Evolutionary conservation across 495 filamentous ascomycete genomes (phyloP).

Genomic region (Lepraria neglecta): DNA sequence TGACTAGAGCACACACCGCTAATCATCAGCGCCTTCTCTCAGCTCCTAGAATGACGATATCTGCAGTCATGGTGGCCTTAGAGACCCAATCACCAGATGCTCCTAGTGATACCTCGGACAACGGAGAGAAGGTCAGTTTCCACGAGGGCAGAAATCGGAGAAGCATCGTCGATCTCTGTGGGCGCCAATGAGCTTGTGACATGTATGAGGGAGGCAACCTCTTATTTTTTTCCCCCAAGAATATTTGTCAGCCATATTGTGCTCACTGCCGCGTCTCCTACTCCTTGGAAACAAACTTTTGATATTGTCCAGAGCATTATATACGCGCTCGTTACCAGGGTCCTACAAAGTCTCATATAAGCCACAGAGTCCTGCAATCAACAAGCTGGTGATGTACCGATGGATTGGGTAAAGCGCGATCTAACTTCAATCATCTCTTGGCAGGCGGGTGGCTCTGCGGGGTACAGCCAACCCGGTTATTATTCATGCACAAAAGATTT

Average conservation of each 20-base stretch:
- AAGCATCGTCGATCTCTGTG: slow-evolving; percentile 10
- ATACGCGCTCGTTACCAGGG: too few relatives aligned
- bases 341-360: neutral
- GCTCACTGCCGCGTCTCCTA: neutral
- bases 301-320: too few relatives aligned
- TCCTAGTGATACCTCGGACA: too few relatives aligned
- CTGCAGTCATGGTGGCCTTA: neutral
- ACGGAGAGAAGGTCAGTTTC: neutral
- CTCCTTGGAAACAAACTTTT: too few relatives aligned
- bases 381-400: neutral
- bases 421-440: neutral
- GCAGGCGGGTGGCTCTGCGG: slow-evolving; percentile 16
- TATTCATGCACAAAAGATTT: neutral
- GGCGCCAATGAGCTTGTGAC: slow-evolving; percentile 20
- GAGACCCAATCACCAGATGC: neutral
- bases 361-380: neutral
- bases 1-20: neutral
- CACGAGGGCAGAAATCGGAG: too few relatives aligned
- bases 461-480: neutral
- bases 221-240: neutral
- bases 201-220: neutral
- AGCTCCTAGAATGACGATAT: neutral
- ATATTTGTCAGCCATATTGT: neutral
- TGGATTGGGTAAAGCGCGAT: slow-evolving; percentile 4
- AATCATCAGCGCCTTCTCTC: neutral